Percentiles rank a stretch among this genome's conserved stretches.
Evolutionary conservation across 768 basidiomycete species (phyloP).

Genomic region (Porphyrellus cyaneotinctus): DNA sequence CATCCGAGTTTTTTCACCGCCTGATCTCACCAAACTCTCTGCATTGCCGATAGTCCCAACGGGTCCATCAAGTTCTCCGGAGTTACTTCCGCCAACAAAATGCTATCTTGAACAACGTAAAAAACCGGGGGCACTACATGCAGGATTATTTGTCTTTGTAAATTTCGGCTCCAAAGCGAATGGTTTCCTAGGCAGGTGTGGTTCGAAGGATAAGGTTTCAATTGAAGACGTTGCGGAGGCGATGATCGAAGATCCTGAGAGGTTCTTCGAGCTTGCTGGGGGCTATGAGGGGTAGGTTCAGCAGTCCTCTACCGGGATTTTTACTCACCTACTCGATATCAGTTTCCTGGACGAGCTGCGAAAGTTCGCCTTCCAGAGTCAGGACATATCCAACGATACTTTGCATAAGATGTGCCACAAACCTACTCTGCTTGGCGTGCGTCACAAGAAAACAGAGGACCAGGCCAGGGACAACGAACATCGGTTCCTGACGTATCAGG

Average conservation of each 20-base stretch:
- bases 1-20: slow-evolving; percentile 45
- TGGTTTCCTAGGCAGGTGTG: slow-evolving; percentile 74
- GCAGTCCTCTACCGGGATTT: not conserved
- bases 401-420: slow-evolving; percentile 59
- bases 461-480: slow-evolving; percentile 65
- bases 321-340: not conserved
- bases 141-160: slow-evolving; percentile 77
- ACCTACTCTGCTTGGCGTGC: slow-evolving; percentile 65
- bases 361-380: slow-evolving; percentile 68
- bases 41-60: slow-evolving; percentile 61
- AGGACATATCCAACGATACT: slow-evolving; percentile 40
- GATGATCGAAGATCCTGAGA: slow-evolving; percentile 57
- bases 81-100: slow-evolving; percentile 50
- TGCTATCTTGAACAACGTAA: slow-evolving; percentile 56
- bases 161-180: slow-evolving; percentile 79
- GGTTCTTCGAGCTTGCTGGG: slow-evolving; percentile 64
- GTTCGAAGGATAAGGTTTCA: slow-evolving; percentile 77
- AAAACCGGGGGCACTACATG: slow-evolving; percentile 57
- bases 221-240: slow-evolving; percentile 71
- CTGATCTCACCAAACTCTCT: slow-evolving; percentile 52
- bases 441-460: slow-evolving; percentile 46
- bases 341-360: slow-evolving; percentile 82
- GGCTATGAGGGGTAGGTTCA: slow-evolving; percentile 55
- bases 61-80: slow-evolving; percentile 25
- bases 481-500: slow-evolving; percentile 57